Base-by-base conservation (phyloP, 306 rosid species). In the Ormosia emarginata region DNA sequence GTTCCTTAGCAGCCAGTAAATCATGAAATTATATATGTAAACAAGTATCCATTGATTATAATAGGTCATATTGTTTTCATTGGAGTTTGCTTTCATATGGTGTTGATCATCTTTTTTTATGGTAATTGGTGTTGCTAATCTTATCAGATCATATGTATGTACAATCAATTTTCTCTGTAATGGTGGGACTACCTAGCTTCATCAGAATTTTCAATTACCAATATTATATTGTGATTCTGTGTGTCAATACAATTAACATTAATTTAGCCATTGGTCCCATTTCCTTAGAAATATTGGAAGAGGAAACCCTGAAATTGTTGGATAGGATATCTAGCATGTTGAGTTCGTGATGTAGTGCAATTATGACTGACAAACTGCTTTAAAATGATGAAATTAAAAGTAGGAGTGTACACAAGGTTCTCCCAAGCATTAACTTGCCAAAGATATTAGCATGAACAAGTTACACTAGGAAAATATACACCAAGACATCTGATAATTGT, bases 1-100 rank as follows among this genome's bases (percentile, higher is more conserved):
- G 90, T 69, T 88, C 91, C 63, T 34, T 73, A 15, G 82, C 83
- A 33, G 75, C 72, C 44, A 59, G n/a, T 3, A 79, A 78, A 74
- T 59, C 81, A 30, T 71, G 85, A 87, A 37, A 44, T 3, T 40
- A 3, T 11, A 11, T 13, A 11, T 32, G 17, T 17, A 52, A 5
- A 4, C 18, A 39, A 40, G 8, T 15, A 36, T 24, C 30, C 14
- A 40, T 40, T 17, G 18, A 29, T 69, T 11, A 11, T 3, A 24
- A 18, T 10, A 18, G 6, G 3, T 43, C 8, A 29, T 17, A 8
- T 4, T 43, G 18, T 68, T 11, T 4, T 72, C 8, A 12, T 36
- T 52, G 65, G 65, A 53, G 17, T 53, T 37, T 71, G 77, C 9
- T 49, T 50, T 71, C 46, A 53, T 49, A 14, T 30, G 41, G 11